Evolutionary conservation across 148 eudicot genomes (phyloP).

Genomic region (Gaultheria prostrata): DNA sequence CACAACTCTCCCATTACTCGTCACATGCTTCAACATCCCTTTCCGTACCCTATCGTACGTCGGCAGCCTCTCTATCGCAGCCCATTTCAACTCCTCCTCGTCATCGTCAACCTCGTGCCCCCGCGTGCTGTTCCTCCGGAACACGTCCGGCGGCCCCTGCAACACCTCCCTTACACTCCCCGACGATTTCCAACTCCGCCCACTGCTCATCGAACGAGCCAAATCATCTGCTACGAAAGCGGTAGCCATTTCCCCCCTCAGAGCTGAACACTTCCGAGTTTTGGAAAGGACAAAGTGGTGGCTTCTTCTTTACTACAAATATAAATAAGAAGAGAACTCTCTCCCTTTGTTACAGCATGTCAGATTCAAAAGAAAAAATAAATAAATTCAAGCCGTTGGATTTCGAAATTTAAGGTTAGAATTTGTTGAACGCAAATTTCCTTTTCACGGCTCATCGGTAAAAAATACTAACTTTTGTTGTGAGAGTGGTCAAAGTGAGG

Average conservation of each 20-base stretch:
- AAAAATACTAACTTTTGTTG: too few relatives aligned
- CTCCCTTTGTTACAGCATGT: too few relatives aligned
- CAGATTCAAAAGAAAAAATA: too few relatives aligned
- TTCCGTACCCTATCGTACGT: constrained; percentile 25
- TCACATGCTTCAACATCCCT: constrained; percentile 16
- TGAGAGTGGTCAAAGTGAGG: too few relatives aligned
- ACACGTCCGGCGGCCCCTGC: constrained; percentile 27
- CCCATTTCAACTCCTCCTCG: constrained; percentile 28
- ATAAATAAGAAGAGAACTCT: too few relatives aligned
- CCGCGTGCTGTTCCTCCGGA: constrained; percentile 15
- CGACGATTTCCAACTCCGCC: constrained; percentile 12
- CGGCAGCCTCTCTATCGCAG: constrained; percentile 26
- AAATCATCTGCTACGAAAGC: background rate
- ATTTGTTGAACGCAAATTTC: too few relatives aligned
- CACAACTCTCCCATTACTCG: constrained; percentile 22
- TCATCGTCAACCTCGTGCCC: constrained; percentile 8
- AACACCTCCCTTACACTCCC: constrained; percentile 24
- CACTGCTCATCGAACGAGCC: background rate
- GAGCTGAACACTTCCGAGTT: background rate
- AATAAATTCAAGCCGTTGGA: too few relatives aligned
- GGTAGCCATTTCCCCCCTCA: background rate
- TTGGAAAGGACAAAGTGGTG: too few relatives aligned
- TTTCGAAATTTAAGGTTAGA: too few relatives aligned
- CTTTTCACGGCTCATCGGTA: too few relatives aligned
- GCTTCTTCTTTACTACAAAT: too few relatives aligned